A percentile compares a stretch with the other conserved stretches of the same genome.
Evolutionary conservation across 2,329 filamentous ascomycete species (phyloP).

Genomic region (Coleophoma eucalyptorum): DNA sequence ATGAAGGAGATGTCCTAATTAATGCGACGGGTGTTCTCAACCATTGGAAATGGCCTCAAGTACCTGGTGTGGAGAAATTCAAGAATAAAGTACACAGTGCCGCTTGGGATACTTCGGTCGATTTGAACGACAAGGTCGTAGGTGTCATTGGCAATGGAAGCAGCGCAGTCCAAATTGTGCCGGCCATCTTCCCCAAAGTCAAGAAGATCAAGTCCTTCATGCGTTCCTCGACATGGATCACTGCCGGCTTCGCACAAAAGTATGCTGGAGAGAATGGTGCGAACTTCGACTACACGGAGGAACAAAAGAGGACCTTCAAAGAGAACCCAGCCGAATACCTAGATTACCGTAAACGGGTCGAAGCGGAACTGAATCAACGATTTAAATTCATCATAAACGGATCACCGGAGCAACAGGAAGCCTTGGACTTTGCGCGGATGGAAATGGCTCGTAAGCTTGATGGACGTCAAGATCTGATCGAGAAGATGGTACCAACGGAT

Average conservation of each 20-base stretch:
- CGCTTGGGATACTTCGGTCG: slow-evolving; percentile 36
- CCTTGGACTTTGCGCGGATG: not conserved
- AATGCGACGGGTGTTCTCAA: not conserved
- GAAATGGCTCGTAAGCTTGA: not conserved
- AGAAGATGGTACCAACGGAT: slow-evolving; percentile 9
- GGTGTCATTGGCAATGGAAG: not conserved
- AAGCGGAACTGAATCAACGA: slow-evolving; percentile 20
- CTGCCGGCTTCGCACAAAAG: slow-evolving; percentile 14
- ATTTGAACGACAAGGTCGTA: not conserved
- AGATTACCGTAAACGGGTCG: slow-evolving; percentile 7
- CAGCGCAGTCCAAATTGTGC: not conserved
- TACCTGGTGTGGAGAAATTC: slow-evolving; percentile 14
- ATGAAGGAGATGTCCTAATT: not conserved
- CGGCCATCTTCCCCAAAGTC: slow-evolving; percentile 43
- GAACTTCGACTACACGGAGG: not conserved
- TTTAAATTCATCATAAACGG: slow-evolving; percentile 18
- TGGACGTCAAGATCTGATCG: not conserved
- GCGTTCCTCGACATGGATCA: slow-evolving; percentile 51
- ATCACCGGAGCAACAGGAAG: slow-evolving; percentile 8
- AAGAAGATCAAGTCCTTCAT: slow-evolving; percentile 48
- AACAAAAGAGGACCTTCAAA: slow-evolving; percentile 7
- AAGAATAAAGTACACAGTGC: slow-evolving; percentile 38
- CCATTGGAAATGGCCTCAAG: not conserved
- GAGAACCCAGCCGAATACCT: slow-evolving; percentile 13
- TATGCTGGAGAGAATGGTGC: not conserved